phyloP scores from a whole-genome alignment of 345 rosid species.

The Ceriops zippeliana region DNA sequence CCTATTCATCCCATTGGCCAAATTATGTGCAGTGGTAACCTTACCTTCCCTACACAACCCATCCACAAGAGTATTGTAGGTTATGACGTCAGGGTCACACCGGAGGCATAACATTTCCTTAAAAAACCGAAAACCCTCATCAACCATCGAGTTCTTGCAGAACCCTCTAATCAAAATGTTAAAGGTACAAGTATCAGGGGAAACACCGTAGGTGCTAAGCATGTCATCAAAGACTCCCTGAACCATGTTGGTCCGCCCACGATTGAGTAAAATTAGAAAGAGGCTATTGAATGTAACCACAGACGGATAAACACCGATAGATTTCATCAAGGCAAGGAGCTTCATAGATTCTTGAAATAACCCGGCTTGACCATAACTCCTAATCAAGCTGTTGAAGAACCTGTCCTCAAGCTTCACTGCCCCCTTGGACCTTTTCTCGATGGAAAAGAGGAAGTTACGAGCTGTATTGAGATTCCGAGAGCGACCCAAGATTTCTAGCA shows the following conservation, averaged over 20 bases:
- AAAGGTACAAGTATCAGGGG: conserved; percentile 52
- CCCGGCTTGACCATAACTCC: conserved; percentile 3
- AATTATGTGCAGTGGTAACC: conserved; percentile 61
- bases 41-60: conserved; percentile 84
- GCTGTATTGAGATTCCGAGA: conserved; percentile 61
- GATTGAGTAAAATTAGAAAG: conserved; percentile 52
- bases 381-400: conserved; percentile 18
- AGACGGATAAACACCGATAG: conserved; percentile 62
- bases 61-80: conserved; percentile 77
- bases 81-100: conserved; percentile 62
- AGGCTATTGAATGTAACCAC: conserved; percentile 64
- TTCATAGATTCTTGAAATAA: conserved; percentile 58
- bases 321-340: conserved; percentile 59
- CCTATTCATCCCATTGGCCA: conserved; percentile 62
- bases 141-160: conserved; percentile 68
- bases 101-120: conserved; percentile 52
- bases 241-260: conserved; percentile 72
- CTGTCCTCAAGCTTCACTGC: conserved; percentile 53
- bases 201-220: conserved; percentile 40
- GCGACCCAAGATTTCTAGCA: conserved; percentile 63
- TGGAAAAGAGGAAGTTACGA: conserved; percentile 68
- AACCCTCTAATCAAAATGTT: conserved; percentile 72
- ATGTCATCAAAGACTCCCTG: conserved; percentile 64
- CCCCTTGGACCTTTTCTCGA: conserved; percentile 55
- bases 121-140: conserved; percentile 57